Conservation (phyloP, 2,329 filamentous ascomycete genomes). For the Diaporthe batatas region DNA sequence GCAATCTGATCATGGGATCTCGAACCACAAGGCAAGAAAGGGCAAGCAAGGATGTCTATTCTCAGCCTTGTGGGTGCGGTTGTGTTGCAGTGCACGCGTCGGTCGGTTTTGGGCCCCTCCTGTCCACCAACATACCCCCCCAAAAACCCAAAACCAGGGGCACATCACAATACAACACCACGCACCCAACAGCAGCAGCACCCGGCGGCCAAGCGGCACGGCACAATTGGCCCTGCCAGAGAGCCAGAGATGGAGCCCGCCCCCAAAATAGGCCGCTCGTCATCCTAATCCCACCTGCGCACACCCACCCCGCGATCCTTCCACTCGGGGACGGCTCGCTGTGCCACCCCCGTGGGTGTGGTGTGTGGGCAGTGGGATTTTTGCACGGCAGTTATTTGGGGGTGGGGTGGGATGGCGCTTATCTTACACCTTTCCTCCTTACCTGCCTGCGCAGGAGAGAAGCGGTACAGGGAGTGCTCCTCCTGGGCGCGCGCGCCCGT, state of each 20-base stretch:
- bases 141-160: constrained; percentile 28
- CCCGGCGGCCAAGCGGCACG: not conserved
- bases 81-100: constrained; percentile 16
- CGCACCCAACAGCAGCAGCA: not conserved
- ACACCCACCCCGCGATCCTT: constrained; percentile 34
- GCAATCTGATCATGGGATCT: constrained; percentile 29
- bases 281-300: constrained; percentile 21
- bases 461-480: not conserved
- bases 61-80: constrained; percentile 39
- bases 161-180: not conserved
- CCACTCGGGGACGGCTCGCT: constrained; percentile 33
- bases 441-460: not conserved
- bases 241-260: not conserved
- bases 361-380: constrained; percentile 10
- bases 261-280: constrained; percentile 38
- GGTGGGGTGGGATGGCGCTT: constrained; percentile 33
- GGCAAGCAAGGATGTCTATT: constrained; percentile 35
- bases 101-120: not conserved
- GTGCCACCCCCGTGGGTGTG: constrained; percentile 30
- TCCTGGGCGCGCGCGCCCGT: not conserved
- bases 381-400: constrained; percentile 32
- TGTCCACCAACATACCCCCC: not conserved
- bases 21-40: too few relatives aligned
- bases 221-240: not conserved
- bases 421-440: too few relatives aligned